Evolutionary conservation across 257 asterid species (phyloP).

Genomic region (Nicotiana knightiana): DNA sequence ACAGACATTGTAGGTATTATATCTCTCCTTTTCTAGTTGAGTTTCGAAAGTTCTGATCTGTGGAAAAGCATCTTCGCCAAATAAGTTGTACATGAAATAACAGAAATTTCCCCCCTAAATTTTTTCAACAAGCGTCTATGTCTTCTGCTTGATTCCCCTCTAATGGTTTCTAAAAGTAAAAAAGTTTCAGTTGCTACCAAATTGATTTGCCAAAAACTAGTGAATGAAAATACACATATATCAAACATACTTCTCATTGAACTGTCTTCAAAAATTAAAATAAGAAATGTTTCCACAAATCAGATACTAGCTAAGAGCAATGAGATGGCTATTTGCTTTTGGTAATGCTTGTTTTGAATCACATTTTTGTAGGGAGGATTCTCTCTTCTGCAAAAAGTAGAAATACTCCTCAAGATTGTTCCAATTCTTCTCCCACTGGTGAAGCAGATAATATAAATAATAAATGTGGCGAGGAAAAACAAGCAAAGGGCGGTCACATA

Average conservation of each 20-base stretch:
- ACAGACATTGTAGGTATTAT: conserved; percentile 94
- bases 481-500: conserved; percentile 37
- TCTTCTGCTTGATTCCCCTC: background rate
- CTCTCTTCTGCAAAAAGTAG: conserved; percentile 50
- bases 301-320: background rate
- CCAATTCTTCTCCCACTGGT: conserved; percentile 19
- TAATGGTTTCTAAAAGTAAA: background rate
- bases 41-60: background rate
- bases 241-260: background rate
- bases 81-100: background rate
- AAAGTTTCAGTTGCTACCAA: background rate
- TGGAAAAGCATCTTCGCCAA: conserved; percentile 7
- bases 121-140: background rate
- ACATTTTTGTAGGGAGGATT: conserved; percentile 57
- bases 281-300: background rate
- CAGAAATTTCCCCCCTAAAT: background rate
- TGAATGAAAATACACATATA: background rate
- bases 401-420: conserved; percentile 28
- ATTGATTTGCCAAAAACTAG: background rate
- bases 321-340: background rate
- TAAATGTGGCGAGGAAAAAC: conserved; percentile 16
- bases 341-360: background rate
- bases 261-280: background rate
- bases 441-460: conserved; percentile 30
- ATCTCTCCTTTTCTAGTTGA: conserved; percentile 28